Conservation (phyloP, 106 monocot species). For the Vanilla planifolia region DNA sequence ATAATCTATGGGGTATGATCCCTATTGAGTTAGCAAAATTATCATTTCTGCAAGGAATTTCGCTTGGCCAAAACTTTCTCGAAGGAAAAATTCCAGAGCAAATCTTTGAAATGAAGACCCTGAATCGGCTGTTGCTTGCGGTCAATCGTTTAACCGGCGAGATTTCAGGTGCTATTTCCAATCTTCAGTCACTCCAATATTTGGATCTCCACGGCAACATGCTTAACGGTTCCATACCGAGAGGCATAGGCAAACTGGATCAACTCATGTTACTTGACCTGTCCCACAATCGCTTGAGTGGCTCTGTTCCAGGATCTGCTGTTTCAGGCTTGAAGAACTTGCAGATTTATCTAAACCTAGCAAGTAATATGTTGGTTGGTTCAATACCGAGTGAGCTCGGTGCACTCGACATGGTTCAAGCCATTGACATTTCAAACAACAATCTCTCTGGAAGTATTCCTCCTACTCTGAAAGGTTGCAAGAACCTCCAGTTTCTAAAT, state of each 20-base stretch:
- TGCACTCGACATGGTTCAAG: constrained; percentile 52
- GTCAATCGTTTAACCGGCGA: constrained; percentile 43
- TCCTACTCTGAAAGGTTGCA: constrained; percentile 38
- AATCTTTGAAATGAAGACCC: constrained; percentile 38
- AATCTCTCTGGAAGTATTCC: constrained; percentile 62
- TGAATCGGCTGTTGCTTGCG: constrained; percentile 28
- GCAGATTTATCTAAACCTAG: constrained; percentile 62
- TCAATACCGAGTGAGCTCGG: constrained; percentile 57
- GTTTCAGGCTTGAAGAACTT: constrained; percentile 39
- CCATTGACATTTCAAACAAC: constrained; percentile 80
- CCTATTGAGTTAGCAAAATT: constrained; percentile 54
- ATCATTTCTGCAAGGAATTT: constrained; percentile 47
- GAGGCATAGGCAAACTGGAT: constrained; percentile 28
- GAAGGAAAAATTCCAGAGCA: constrained; percentile 45
- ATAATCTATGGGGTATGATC: constrained; percentile 45
- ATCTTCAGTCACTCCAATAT: constrained; percentile 42
- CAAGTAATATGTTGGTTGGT: constrained; percentile 54
- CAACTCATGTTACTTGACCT: constrained; percentile 54
- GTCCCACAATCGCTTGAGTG: constrained; percentile 62
- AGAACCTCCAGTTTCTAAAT: constrained; percentile 57
- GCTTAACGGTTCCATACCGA: constrained; percentile 69
- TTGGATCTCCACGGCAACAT: constrained; percentile 62
- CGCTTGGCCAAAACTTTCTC: constrained; percentile 34
- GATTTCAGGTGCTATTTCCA: constrained; percentile 51
- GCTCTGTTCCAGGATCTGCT: constrained; percentile 44